These are phyloP conservation scores for Populus hybrid DNA, from an alignment of 441 rosid genomes.

Conservation along the genomic window DNA sequence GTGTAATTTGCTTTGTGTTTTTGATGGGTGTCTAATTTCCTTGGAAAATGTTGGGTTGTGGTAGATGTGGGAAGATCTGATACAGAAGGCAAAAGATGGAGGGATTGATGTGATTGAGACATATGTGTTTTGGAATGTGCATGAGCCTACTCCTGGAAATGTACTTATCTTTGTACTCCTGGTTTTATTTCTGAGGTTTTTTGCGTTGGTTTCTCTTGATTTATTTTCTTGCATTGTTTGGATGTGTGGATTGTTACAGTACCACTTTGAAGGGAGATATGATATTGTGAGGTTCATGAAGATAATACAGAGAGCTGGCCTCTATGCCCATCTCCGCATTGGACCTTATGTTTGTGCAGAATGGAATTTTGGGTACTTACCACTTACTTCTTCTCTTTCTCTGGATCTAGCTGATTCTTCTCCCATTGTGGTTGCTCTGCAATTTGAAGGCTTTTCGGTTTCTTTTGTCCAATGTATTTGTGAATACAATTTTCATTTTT, in stretches of 20 bases:
- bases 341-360: slow-evolving; percentile 93
- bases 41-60: slow-evolving; percentile 1
- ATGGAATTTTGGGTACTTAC: slow-evolving; percentile 77
- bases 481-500: background rate
- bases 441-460: background rate
- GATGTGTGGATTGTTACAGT: slow-evolving; percentile 31
- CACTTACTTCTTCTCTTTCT: background rate
- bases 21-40: slow-evolving; percentile 20
- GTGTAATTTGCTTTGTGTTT: background rate
- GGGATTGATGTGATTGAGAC: slow-evolving; percentile 87
- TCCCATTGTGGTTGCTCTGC: background rate
- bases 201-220: background rate
- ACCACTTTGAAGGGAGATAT: slow-evolving; percentile 70
- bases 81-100: slow-evolving; percentile 80
- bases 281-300: slow-evolving; percentile 77
- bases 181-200: background rate
- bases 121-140: slow-evolving; percentile 87
- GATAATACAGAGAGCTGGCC: slow-evolving; percentile 56
- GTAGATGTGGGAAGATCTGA: slow-evolving; percentile 84
- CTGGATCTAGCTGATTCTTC: slow-evolving; percentile 4
- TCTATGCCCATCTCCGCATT: slow-evolving; percentile 76
- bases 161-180: slow-evolving; percentile 32
- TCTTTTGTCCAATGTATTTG: background rate
- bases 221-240: background rate
- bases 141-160: slow-evolving; percentile 83